These are phyloP conservation scores for Diversispora eburnea DNA, from an alignment of 192 early-diverging fungal species.

Conservation along the genomic window DNA sequence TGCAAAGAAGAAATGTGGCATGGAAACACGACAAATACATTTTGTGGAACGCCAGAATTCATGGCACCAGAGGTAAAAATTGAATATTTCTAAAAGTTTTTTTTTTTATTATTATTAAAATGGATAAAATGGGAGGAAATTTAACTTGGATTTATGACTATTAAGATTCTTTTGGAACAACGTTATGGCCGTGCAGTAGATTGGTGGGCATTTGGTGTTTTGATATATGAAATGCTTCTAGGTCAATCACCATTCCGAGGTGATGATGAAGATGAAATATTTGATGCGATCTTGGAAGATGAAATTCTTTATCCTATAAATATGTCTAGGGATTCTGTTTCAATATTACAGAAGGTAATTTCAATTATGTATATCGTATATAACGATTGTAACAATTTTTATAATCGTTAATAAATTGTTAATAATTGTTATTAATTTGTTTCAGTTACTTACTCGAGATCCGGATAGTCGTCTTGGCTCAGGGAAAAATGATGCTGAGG, in stretches of 20 bases:
- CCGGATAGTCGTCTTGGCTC: conserved; percentile 82
- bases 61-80: conserved; percentile 84
- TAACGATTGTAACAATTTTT: neutral
- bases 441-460: conserved; percentile 81
- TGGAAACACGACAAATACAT: conserved; percentile 86
- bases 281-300: conserved; percentile 94
- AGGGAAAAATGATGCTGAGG: conserved; percentile 79
- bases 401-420: conserved; percentile 16
- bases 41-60: conserved; percentile 98
- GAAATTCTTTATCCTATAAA: conserved; percentile 93
- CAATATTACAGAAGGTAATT: conserved; percentile 77
- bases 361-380: neutral
- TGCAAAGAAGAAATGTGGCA: conserved; percentile 96
- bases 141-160: too few relatives aligned
- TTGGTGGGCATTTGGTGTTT: conserved; percentile 96
- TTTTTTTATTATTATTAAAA: neutral
- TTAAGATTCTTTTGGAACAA: conserved; percentile 82
- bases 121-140: too few relatives aligned
- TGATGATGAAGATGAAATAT: conserved; percentile 97
- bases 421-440: neutral
- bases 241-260: conserved; percentile 92
- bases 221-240: conserved; percentile 88
- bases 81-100: neutral
- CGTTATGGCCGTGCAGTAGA: conserved; percentile 95
- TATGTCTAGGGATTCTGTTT: conserved; percentile 90